phyloP scores from a whole-genome alignment of 2,329 filamentous ascomycete genomes.

The Cordyceps cateniannulata region DNA sequence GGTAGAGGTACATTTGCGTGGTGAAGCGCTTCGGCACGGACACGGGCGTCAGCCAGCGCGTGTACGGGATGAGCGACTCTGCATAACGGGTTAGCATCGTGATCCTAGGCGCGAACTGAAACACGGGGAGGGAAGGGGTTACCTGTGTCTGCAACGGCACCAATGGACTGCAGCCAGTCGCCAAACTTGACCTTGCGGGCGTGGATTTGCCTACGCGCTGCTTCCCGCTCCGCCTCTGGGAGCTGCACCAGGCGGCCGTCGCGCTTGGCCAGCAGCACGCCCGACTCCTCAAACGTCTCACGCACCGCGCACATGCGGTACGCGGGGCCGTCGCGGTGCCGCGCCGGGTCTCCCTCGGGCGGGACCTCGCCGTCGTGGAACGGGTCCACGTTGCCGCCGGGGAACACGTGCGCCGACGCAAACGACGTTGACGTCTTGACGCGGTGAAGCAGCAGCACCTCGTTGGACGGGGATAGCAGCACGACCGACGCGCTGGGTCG shows the following conservation, averaged over 20 bases:
- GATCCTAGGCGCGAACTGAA: background rate
- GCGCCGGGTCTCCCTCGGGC: constrained; percentile 35
- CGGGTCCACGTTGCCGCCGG: constrained; percentile 75
- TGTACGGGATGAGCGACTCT: constrained; percentile 66
- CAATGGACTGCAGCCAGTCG: constrained; percentile 54
- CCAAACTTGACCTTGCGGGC: constrained; percentile 56
- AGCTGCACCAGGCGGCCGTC: constrained; percentile 55
- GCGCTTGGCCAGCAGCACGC: constrained; percentile 65
- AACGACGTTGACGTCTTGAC: constrained; percentile 79
- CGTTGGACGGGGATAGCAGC: constrained; percentile 77
- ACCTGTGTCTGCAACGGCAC: constrained; percentile 61
- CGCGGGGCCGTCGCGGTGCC: constrained; percentile 63
- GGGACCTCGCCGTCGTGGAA: constrained; percentile 65
- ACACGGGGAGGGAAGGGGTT: constrained; percentile 4
- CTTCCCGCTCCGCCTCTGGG: constrained; percentile 51
- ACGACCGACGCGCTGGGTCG: constrained; percentile 71
- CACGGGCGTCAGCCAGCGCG: constrained; percentile 81
- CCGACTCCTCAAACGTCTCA: constrained; percentile 93
- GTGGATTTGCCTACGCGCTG: constrained; percentile 64
- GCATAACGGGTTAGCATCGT: background rate
- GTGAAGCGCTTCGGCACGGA: constrained; percentile 72
- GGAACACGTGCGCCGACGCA: constrained; percentile 90
- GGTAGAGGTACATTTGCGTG: constrained; percentile 95
- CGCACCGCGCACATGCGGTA: constrained; percentile 82
- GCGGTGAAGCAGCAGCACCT: constrained; percentile 81